phyloP scores from a whole-genome alignment of 140 eudicot genomes.

The Senecio squalidus region DNA sequence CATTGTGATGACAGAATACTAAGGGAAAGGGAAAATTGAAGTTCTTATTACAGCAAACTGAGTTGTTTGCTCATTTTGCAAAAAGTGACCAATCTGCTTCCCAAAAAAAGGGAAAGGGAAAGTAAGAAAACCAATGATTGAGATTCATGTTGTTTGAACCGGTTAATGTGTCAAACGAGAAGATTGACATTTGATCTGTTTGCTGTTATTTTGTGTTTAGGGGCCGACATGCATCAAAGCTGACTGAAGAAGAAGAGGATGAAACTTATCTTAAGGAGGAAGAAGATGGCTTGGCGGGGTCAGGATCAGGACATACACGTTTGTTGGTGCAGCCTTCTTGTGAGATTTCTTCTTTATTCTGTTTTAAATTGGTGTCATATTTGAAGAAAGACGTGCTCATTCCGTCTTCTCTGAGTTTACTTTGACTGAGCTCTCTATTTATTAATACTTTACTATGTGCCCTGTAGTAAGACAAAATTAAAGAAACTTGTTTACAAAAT shows the following conservation, averaged over 20 bases:
- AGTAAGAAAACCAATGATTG: conserved; percentile 31
- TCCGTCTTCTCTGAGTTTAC: too few relatives aligned
- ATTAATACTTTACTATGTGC: too few relatives aligned
- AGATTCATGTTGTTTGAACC: background rate
- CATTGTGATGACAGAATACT: conserved; percentile 55
- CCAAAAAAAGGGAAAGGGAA: conserved; percentile 80
- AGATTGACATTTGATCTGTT: background rate
- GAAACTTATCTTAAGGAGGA: conserved; percentile 93
- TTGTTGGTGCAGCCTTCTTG: conserved; percentile 91
- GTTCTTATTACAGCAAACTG: conserved; percentile 92
- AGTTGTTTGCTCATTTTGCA: conserved; percentile 94
- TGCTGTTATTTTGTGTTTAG: conserved; percentile 30
- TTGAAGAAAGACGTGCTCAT: too few relatives aligned
- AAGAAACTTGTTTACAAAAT: too few relatives aligned
- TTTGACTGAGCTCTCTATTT: too few relatives aligned
- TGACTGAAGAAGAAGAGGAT: conserved; percentile 98
- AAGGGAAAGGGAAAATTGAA: conserved; percentile 90
- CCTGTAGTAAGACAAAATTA: too few relatives aligned
- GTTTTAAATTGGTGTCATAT: background rate
- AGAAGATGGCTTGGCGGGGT: conserved; percentile 90
- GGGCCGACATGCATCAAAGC: conserved; percentile 99
- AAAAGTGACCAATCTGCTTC: conserved; percentile 73
- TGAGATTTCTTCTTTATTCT: conserved; percentile 28
- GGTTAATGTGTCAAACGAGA: background rate
- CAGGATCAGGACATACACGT: conserved; percentile 87